Percentiles rank a stretch among this genome's conserved stretches.
Evolutionary conservation across 2,329 filamentous ascomycete species (phyloP).

Genomic region (Didymella pomorum): DNA sequence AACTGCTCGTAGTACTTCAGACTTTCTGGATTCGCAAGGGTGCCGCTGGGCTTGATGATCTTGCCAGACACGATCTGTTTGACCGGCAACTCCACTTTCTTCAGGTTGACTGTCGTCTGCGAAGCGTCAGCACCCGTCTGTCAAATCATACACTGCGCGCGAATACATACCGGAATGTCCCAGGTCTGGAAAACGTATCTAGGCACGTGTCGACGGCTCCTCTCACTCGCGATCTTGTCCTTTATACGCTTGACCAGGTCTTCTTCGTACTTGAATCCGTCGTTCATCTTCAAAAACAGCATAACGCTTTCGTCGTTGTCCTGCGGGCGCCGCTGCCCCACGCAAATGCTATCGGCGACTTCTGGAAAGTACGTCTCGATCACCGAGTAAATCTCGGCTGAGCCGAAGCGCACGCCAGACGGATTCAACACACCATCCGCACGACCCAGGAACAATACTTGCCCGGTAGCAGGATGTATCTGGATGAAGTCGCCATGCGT

Average conservation of each 20-base stretch:
- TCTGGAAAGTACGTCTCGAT: conserved; percentile 71
- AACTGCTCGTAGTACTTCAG: conserved; percentile 83
- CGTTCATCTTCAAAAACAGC: conserved; percentile 67
- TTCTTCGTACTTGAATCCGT: conserved; percentile 53
- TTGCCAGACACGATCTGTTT: conserved; percentile 84
- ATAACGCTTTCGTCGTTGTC: conserved; percentile 67
- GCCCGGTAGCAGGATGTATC: conserved; percentile 71
- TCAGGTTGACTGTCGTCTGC: conserved; percentile 81
- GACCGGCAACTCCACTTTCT: conserved; percentile 84
- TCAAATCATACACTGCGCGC: background rate
- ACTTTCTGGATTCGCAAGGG: conserved; percentile 77
- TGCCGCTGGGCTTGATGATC: conserved; percentile 77
- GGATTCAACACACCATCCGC: conserved; percentile 84
- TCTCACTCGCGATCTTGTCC: conserved; percentile 68
- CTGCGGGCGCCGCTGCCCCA: conserved; percentile 73
- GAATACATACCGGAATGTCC: conserved; percentile 74
- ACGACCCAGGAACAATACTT: conserved; percentile 72
- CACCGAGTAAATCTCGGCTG: conserved; percentile 80
- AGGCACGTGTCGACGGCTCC: conserved; percentile 78
- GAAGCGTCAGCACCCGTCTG: conserved; percentile 1
- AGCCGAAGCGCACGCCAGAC: conserved; percentile 79
- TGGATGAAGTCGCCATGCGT: conserved; percentile 83
- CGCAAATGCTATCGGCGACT: conserved; percentile 77
- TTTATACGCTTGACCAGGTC: conserved; percentile 64
- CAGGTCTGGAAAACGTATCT: conserved; percentile 80